phyloP scores from a whole-genome alignment of 2,329 filamentous ascomycete species.

The Alternaria postmessia region DNA sequence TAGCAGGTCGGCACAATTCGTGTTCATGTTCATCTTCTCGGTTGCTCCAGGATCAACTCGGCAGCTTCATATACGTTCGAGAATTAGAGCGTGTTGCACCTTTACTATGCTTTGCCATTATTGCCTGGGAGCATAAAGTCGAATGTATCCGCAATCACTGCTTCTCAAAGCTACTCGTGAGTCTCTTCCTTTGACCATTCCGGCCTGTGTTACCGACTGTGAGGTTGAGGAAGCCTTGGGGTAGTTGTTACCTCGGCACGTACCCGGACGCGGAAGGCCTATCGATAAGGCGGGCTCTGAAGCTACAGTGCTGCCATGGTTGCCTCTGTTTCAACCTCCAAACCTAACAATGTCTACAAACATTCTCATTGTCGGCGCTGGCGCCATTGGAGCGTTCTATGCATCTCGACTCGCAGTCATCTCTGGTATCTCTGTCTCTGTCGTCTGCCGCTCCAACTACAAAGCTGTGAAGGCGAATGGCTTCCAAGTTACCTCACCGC shows the following conservation, averaged over 20 bases:
- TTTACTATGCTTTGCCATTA: too few relatives aligned
- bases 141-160: too few relatives aligned
- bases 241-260: neutral
- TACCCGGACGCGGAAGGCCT: constrained; percentile 16
- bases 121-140: too few relatives aligned
- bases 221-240: neutral
- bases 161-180: neutral
- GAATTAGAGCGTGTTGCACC: too few relatives aligned
- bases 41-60: too few relatives aligned
- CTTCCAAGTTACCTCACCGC: constrained; percentile 70
- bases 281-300: constrained; percentile 1
- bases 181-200: neutral
- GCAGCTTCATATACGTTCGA: too few relatives aligned
- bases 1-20: neutral
- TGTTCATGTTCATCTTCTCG: too few relatives aligned
- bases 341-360: constrained; percentile 53
- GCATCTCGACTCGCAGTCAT: constrained; percentile 72
- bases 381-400: constrained; percentile 77
- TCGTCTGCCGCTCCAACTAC: constrained; percentile 79
- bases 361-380: constrained; percentile 73
- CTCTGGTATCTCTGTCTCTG: constrained; percentile 66
- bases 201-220: neutral
- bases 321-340: neutral
- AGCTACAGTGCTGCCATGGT: constrained; percentile 4
- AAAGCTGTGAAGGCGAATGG: constrained; percentile 67